Evolutionary conservation across 1,284 basidiomycete species (phyloP), one percentile per base, ranked within the genome.

Genomic region (Pisolithus thermaeus): DNA sequence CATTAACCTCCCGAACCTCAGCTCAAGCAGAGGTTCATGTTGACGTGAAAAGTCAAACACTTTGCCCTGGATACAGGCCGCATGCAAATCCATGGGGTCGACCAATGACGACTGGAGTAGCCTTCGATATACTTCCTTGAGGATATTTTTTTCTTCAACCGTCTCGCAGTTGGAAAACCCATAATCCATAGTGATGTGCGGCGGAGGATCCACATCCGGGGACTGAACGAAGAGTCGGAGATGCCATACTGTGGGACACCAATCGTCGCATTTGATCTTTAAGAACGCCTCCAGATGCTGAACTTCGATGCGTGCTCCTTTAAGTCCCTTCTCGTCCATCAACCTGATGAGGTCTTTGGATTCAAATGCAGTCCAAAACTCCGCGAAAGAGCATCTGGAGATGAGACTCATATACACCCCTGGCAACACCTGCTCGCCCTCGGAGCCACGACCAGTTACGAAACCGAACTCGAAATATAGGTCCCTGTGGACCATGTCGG

Each of bases 351-450:
- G 47, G 35, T 27, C 41, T 16, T 41, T 41, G 8, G 47, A 48
- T 25, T 48, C 14, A 32, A 28, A 40, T n/a, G 47, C 47, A n/a
- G 14, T 39, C 47, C 47, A 48, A 36, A 48, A 48, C 14, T 48
- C 47, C 22, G 39, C 32, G 18, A 48, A 48, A 9, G 47, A 41
- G 14, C 47, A 48, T 32, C 25, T 32, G 11, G 47, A 18, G 16
- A 48, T 41, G 11, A 48, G 47, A 28, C 3, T 16, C n/a, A 2
- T 6, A 22, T 48, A 48, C 7, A 48, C 23, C 8, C 8, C 4
- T 16, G 38, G n/a, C n/a, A 48, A 16, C 38, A 30, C 23, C 38
- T 30, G 23, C 27, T 48, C 47, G 22, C 38, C 47, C 27, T 41
- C n/a, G 16, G 3, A 20, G 40, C 47, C 37, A 32, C 44, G 18